Base-by-base conservation (phyloP, 352 stramenopile genomes). In the Achlya hypogyna region DNA sequence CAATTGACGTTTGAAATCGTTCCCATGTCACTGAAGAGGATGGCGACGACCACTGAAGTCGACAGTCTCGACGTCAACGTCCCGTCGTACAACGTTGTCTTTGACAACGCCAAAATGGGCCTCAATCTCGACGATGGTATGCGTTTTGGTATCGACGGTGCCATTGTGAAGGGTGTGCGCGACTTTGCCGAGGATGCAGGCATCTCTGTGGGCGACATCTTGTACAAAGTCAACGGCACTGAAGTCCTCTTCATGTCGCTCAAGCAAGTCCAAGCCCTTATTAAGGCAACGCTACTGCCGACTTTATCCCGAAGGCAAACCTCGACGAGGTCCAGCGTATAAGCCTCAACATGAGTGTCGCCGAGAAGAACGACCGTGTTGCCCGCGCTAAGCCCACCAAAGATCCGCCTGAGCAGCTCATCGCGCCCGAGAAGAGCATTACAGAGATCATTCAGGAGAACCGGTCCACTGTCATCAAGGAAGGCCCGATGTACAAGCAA, bases 51-150 rank as follows among this genome's bases (percentile, higher is more conserved):
- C n/a, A 9, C 16, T 6, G 54, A 63, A 47, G 54, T 38, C 42
- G 54, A 42, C 23, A 42, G 34, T 8, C 27, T 49, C 23, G 54
- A 49, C 16, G n/a, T 52, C 35, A 42, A 63, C 42, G 34, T 63
- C 42, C 6, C 54, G 25, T 63, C 54, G 20, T 63, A 63, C 25
- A 63, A 63, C 42, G 54, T 63, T 4, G 54, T 63, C 3, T 42
- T 63, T 5, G 54, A 93, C 40, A 83, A 91, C 52, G 83, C 82
- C 0, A 82, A 83, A 0, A 93, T 93, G 85, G 85, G 81, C 12
- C 63, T 93, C 40, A 92, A 91, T 56, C 59, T 93, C n/a, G 85
- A 92, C 75, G 85, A 93, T 72, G 85, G 82, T 4, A 78, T 85
- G 27, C 83, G 85, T 16, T 91, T 91, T 69, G 85, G 85, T 63